Base-by-base conservation (phyloP, 768 basidiomycete genomes). In the Plicaturopsis crispa region DNA sequence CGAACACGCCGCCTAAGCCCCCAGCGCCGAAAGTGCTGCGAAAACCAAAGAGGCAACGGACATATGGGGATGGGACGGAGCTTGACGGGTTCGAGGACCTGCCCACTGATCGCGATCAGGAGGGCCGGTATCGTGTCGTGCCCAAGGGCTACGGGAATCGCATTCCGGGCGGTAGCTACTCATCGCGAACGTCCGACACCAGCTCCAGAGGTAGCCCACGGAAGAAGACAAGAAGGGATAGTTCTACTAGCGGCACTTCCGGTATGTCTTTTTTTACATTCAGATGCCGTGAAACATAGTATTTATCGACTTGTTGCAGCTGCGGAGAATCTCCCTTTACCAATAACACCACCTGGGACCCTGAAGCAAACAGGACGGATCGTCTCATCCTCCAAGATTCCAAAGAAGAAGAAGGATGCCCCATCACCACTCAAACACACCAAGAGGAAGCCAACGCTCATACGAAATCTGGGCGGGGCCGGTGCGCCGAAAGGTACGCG, bases 51-150 rank as follows among this genome's bases (percentile, higher is more conserved):
- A 81, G 85, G 26, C 72, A 71, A 44, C 69, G 77, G 37, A 75
- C 75, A 11, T 91, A 82, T 50, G 87, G 87, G 4, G 85, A 90
- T 51, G 92, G 92, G 11, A 91, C 88, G 7, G 92, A 94, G 56
- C 64, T 96, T 37, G 92, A 96, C 50, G 78, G 59, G 3, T 73
- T 96, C 41, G 92, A 93, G 19, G 92, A 96, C 56, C 71, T 94
- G 30, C 80, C 80, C 5, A 86, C 88, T 7, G 84, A 92, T 52
- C 70, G 85, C 33, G 88, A 91, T 35, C 82, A 84, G 50, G 85
- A 89, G 58, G 71, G 74, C 37, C 73, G 66, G 30, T 91, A 71
- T 55, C 78, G 77, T 39, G 79, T 90, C 7, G 78, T 83, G 44
- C 83, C 87, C 18, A 87, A 80, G 56, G 72, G 75, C 5, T 65